Evolutionary conservation across 805 yeast species (phyloP).

Genomic region (Candida pseudoglaebosa): DNA sequence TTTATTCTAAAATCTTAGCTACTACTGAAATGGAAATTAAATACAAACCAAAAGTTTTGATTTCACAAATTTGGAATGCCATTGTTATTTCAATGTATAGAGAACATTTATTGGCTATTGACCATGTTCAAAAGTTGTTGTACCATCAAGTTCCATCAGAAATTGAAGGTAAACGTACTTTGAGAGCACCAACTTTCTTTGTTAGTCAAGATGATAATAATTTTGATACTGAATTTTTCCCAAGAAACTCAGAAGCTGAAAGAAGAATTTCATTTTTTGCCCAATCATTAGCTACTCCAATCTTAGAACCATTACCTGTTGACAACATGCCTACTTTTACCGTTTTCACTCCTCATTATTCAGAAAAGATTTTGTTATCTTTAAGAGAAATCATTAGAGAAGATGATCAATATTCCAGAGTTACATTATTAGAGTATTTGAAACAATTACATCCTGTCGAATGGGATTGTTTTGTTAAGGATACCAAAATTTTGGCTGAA

Average conservation of each 20-base stretch:
- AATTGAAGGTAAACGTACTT: conserved; percentile 95
- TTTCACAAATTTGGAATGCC: conserved; percentile 99
- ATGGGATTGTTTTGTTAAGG: conserved; percentile 56
- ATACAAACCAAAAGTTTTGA: conserved; percentile 96
- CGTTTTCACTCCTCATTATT: conserved; percentile 82
- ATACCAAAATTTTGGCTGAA: conserved; percentile 51
- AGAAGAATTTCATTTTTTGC: conserved; percentile 99
- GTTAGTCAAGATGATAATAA: conserved; percentile 96
- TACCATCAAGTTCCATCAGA: conserved; percentile 99
- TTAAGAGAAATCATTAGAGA: conserved; percentile 76
- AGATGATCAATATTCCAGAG: conserved; percentile 57
- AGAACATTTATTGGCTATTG: conserved; percentile 96
- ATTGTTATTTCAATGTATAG: conserved; percentile 99
- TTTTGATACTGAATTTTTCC: conserved; percentile 95
- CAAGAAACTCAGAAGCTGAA: conserved; percentile 95
- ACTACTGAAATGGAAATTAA: conserved; percentile 99
- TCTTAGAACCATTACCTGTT: conserved; percentile 98
- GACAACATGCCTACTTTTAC: conserved; percentile 99
- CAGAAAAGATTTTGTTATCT: conserved; percentile 74
- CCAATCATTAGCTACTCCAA: conserved; percentile 96
- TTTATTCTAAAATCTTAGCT: conserved; percentile 94
- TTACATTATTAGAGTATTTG: conserved; percentile 52
- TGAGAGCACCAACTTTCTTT: conserved; percentile 98
- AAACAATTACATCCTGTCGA: conserved; percentile 54
- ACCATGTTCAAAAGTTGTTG: conserved; percentile 94